Evolutionary conservation across 140 eudicot genomes (phyloP), one percentile per base, ranked within the genome.

Genomic region (Senecio squalidus): DNA sequence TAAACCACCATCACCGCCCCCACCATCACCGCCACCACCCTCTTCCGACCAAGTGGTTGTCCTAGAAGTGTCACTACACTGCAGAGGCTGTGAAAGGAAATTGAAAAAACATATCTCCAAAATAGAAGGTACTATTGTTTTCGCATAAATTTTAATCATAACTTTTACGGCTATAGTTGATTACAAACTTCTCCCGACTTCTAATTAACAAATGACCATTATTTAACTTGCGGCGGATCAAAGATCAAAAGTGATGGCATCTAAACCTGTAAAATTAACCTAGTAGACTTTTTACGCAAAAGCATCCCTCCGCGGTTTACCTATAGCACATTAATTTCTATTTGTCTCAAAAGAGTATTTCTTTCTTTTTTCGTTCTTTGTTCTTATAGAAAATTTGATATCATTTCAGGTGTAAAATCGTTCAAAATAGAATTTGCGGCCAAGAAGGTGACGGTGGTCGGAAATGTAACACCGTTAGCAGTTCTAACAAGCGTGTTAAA

Each of bases 1-100:
- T 36, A 66, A 40, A 29, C 60, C 30, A 31, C 46, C 66, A 9
- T 30, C 65, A 34, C 76, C 67, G 2, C 40, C 62, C 1, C 44
- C 24, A 8, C 40, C 33, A 2, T 30, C 47, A 7, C 55, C 71
- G 3, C 53, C 60, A 0, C 64, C 76, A 7, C 62, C 77, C 5
- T 33, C 77, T 46, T 46, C 77, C 45, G 40, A 56, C 73, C 87
- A 93, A 89, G 99, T 84, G 29, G 95, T 92, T 45, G 96, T 92
- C 44, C 61, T 92, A 17, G 81, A 95, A 69, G 99, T 93, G 56
- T 89, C 99, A 26, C 72, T 93, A 48, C 99, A 93, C 76, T 93
- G 99, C 81, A 88, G 76, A 84, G 99, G 99, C 15, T 93, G 99
- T 48, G 99, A 88, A 67, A 82, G 83, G 64, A 92, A 92, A 63